Conservation (phyloP, 73 alveolate species). For the Stentor roeselii region DNA sequence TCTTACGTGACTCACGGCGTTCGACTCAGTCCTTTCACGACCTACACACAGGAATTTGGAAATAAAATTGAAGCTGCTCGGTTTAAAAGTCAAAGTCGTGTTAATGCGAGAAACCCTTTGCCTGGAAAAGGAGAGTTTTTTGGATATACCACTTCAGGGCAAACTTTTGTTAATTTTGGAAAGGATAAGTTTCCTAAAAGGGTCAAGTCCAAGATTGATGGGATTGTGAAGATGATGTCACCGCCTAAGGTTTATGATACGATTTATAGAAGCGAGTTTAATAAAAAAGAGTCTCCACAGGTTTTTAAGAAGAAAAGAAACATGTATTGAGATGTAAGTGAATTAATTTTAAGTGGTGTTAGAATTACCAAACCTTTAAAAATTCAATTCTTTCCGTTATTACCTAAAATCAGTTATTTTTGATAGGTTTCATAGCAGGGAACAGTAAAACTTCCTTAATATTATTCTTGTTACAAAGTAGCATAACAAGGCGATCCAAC, state of each 20-base stretch:
- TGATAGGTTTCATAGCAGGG: constrained; percentile 95
- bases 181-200: background rate
- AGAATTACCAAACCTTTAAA: too few relatives aligned
- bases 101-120: background rate
- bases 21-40: background rate
- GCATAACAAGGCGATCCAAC: constrained; percentile 94
- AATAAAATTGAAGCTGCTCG: background rate
- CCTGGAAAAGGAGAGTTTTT: background rate
- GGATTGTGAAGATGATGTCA: background rate
- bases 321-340: too few relatives aligned
- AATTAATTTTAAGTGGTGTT: too few relatives aligned
- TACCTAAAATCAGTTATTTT: constrained; percentile 25
- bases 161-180: too few relatives aligned
- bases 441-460: constrained; percentile 94
- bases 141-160: background rate
- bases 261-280: background rate
- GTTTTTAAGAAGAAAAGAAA: too few relatives aligned
- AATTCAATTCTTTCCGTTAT: too few relatives aligned
- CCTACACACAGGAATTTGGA: background rate
- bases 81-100: background rate
- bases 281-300: background rate
- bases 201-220: background rate
- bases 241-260: background rate
- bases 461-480: constrained; percentile 82
- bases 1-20: background rate